Evolutionary conservation across 2,329 filamentous ascomycete genomes (phyloP).

Genomic region (Blastomyces parvus): DNA sequence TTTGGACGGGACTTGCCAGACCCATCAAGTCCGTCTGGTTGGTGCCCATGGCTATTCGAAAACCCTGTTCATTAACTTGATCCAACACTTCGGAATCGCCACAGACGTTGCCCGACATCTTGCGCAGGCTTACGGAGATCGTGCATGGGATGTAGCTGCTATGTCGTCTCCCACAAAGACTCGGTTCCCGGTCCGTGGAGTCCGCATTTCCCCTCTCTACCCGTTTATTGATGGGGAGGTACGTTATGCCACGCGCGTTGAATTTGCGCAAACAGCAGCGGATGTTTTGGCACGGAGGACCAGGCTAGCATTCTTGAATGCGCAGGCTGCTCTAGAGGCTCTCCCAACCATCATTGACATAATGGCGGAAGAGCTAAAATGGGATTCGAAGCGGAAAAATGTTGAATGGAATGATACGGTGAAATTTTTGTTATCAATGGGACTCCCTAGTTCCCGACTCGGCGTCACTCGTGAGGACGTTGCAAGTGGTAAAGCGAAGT

Average conservation of each 20-base stretch:
- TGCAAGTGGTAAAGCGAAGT: slow-evolving; percentile 44
- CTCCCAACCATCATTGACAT: slow-evolving; percentile 79
- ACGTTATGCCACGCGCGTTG: slow-evolving; percentile 75
- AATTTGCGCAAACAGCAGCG: slow-evolving; percentile 84
- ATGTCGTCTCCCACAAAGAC: slow-evolving; percentile 66
- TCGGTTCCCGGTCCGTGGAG: slow-evolving; percentile 73
- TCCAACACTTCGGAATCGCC: slow-evolving; percentile 86
- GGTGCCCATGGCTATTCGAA: slow-evolving; percentile 83
- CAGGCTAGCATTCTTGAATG: slow-evolving; percentile 80
- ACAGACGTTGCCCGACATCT: slow-evolving; percentile 88
- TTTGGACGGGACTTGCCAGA: slow-evolving; percentile 68
- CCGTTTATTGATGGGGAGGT: slow-evolving; percentile 90
- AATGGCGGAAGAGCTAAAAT: slow-evolving; percentile 69
- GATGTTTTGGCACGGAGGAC: slow-evolving; percentile 81
- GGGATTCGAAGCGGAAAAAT: slow-evolving; percentile 58
- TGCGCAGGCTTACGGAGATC: slow-evolving; percentile 78
- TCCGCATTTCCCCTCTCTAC: slow-evolving; percentile 70
- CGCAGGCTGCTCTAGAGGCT: slow-evolving; percentile 78
- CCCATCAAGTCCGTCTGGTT: slow-evolving; percentile 69
- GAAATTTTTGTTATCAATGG: slow-evolving; percentile 52
- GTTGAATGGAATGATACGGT: slow-evolving; percentile 67
- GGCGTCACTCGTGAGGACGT: slow-evolving; percentile 49
- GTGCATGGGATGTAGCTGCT: slow-evolving; percentile 81
- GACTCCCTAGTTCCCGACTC: slow-evolving; percentile 47
- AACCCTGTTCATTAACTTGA: slow-evolving; percentile 87